Evolutionary conservation across 2,329 filamentous ascomycete genomes (phyloP), one percentile per base, ranked within the genome.

Genomic region (Phialophora expanda): DNA sequence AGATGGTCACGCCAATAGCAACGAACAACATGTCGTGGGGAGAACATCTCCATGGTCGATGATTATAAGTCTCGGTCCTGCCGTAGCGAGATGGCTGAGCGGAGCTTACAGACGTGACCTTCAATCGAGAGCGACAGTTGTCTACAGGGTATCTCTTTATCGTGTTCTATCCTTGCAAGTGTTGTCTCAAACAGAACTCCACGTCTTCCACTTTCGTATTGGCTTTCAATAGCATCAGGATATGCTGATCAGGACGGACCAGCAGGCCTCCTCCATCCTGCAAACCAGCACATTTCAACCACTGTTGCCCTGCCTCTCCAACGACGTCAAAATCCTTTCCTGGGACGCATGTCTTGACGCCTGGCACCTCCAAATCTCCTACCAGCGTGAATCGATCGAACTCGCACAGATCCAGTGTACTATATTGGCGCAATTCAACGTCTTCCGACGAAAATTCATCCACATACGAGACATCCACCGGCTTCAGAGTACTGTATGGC

Each of bases 171-270:
- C 38, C 20, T 1, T 54, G 41, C 38, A 63, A 38, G 17, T 63
- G 55, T 38, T 26, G 54, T 7, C 28, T 57, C 54, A 63, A 22
- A 24, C 54, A 34, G 7, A 5, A 12, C 28, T 58, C 41, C 17
- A 67, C 61, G 24, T 61, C 51, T 56, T 67, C 56, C 17, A 41
- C 30, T 6, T 20, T 61, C 9, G 56, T 51, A 12, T 30, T 38
- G 4, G 38, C 20, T 7, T 20, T n/a, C 24, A 68, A 14, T 12
- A 68, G 28, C 63, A 66, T 66, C 66, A 75, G 71, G 60, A 79
- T 74, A 62, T 80, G 77, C 61, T 80, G 78, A 64, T 80, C 78
- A 3, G 78, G 78, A n/a, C 78, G 71, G 12, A 80, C 69, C 3
- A 80, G 58, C 5, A 76, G 65, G 0, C 73, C 77, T 14, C 73